phyloP scores from a whole-genome alignment of 805 yeast genomes.

The Jamesozyma jinghongensis region DNA sequence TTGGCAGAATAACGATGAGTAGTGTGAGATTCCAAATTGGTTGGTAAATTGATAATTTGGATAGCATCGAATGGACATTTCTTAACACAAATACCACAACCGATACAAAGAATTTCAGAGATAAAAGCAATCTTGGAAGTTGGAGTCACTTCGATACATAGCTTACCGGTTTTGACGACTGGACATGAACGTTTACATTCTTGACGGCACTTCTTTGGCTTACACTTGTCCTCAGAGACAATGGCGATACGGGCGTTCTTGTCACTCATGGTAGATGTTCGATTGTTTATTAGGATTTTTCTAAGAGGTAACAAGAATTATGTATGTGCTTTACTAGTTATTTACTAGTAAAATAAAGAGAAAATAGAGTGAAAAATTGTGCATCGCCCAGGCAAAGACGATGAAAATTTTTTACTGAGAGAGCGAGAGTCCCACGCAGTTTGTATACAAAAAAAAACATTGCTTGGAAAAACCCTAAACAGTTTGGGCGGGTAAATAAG shows the following conservation, averaged over 20 bases:
- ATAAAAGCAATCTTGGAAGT: conserved; percentile 87
- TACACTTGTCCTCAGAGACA: conserved; percentile 88
- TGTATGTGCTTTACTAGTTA: no score
- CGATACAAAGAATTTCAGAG: conserved; percentile 89
- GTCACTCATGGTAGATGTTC: conserved; percentile 24
- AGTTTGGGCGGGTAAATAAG: no score
- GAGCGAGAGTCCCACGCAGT: no score
- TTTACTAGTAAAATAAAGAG: background rate
- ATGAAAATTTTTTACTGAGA: no score
- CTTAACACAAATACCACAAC: conserved; percentile 99
- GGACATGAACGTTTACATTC: conserved; percentile 97
- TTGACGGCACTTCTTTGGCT: conserved; percentile 97
- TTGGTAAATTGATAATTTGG: conserved; percentile 90
- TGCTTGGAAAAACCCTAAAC: no score
- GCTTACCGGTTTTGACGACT: conserved; percentile 93
- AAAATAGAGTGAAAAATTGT: no score
- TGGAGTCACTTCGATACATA: conserved; percentile 94
- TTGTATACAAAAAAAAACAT: no score
- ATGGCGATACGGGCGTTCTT: conserved; percentile 84
- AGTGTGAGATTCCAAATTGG: conserved; percentile 83
- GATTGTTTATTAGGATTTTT: no score
- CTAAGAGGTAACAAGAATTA: no score
- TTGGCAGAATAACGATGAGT: conserved; percentile 98
- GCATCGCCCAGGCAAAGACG: no score
- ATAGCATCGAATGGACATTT: conserved; percentile 98